Percentiles rank a stretch among this genome's conserved stretches.
Evolutionary conservation across 768 basidiomycete species (phyloP).

Genomic region (Dendrothele bispora): DNA sequence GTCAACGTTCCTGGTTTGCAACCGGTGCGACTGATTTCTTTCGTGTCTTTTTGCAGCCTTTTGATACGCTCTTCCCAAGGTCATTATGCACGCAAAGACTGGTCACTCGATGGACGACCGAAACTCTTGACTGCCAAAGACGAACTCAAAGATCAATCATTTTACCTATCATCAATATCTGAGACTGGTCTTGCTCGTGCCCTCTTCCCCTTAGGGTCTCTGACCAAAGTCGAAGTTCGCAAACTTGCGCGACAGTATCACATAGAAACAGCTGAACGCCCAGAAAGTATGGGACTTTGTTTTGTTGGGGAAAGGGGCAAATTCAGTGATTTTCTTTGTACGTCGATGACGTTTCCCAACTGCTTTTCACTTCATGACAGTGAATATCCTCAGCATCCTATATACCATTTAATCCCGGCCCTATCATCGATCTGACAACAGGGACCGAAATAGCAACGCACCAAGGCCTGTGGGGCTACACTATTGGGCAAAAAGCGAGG

Average conservation of each 20-base stretch:
- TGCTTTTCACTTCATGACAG: too few relatives aligned
- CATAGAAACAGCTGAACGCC: constrained; percentile 71
- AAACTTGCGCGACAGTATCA: constrained; percentile 57
- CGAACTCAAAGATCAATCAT: constrained; percentile 83
- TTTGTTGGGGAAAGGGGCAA: constrained; percentile 83
- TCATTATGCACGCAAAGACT: constrained; percentile 81
- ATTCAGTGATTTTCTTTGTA: constrained; percentile 76
- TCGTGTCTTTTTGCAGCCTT: neutral
- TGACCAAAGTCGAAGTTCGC: constrained; percentile 73
- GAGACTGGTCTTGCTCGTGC: constrained; percentile 65
- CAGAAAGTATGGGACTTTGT: constrained; percentile 93
- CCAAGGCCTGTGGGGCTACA: constrained; percentile 79
- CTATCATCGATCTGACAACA: constrained; percentile 57
- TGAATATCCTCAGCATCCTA: constrained; percentile 79
- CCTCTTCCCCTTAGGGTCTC: constrained; percentile 72
- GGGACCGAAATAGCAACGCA: constrained; percentile 62
- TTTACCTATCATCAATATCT: constrained; percentile 80
- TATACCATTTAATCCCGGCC: constrained; percentile 65
- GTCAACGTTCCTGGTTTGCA: constrained; percentile 69
- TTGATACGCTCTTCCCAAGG: constrained; percentile 40
- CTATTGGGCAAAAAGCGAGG: constrained; percentile 79
- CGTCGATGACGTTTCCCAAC: constrained; percentile 15
- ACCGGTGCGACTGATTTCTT: constrained; percentile 56
- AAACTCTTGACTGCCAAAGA: constrained; percentile 58
- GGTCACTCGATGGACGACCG: constrained; percentile 44